These are phyloP conservation scores for Blumeriella jaapii DNA, from an alignment of 2,329 filamentous ascomycete genomes.

Conservation along the genomic window DNA sequence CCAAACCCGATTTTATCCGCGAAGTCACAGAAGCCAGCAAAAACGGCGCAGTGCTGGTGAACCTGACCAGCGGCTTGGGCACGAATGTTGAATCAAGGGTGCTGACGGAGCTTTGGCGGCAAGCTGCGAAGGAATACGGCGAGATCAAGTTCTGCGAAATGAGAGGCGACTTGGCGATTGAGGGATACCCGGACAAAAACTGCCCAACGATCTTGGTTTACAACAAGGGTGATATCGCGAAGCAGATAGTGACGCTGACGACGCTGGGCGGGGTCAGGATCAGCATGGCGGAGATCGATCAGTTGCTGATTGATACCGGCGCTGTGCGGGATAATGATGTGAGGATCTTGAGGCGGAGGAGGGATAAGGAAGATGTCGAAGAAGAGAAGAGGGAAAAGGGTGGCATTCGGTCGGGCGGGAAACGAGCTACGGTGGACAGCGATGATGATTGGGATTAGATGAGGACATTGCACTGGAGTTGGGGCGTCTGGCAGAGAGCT, in stretches of 20 bases:
- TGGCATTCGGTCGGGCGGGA: constrained; percentile 22
- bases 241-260: constrained; percentile 80
- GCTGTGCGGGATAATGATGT: constrained; percentile 70
- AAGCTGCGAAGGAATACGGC: constrained; percentile 73
- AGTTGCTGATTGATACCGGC: constrained; percentile 69
- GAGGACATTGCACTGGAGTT: constrained; percentile 10
- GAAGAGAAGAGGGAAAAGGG: constrained; percentile 24
- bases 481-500: constrained; percentile 3
- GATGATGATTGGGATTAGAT: constrained; percentile 44
- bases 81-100: constrained; percentile 79
- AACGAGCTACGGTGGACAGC: constrained; percentile 26
- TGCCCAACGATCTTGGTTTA: constrained; percentile 92
- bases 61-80: constrained; percentile 66
- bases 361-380: constrained; percentile 24
- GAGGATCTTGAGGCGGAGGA: constrained; percentile 40
- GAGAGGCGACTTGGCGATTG: constrained; percentile 81
- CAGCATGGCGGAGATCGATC: constrained; percentile 64
- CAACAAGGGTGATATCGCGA: constrained; percentile 81
- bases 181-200: constrained; percentile 90
- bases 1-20: constrained; percentile 84
- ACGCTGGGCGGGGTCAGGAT: constrained; percentile 65
- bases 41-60: constrained; percentile 58
- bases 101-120: constrained; percentile 74
- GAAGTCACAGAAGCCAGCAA: constrained; percentile 88
- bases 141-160: constrained; percentile 99